Evolutionary conservation across 352 stramenopile species (phyloP).

Genomic region (Pythium folliculosum): DNA sequence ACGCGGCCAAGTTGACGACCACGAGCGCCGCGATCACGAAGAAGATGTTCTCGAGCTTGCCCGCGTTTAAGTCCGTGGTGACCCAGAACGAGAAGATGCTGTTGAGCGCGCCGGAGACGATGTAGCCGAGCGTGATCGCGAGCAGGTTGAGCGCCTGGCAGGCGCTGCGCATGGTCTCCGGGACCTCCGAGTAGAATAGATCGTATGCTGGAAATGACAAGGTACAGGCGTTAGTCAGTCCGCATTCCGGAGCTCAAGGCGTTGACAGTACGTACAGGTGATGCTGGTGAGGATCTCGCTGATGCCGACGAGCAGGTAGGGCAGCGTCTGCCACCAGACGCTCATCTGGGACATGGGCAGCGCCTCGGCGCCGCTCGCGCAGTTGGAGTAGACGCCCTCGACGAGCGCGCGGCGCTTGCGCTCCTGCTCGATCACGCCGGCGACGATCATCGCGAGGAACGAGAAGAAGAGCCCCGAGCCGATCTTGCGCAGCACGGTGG

Average conservation of each 20-base stretch:
- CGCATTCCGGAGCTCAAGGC: too few species aligned
- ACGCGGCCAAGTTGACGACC: conserved; percentile 64
- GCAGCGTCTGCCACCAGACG: conserved; percentile 90
- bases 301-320: conserved; percentile 89
- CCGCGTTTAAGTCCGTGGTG: conserved; percentile 89
- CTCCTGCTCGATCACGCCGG: conserved; percentile 65
- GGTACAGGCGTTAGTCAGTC: neutral
- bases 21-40: conserved; percentile 74
- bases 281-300: conserved; percentile 91
- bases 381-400: conserved; percentile 65
- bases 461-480: conserved; percentile 81
- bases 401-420: conserved; percentile 59
- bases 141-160: conserved; percentile 90
- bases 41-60: conserved; percentile 90
- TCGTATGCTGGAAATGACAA: conserved; percentile 60
- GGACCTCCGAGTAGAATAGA: conserved; percentile 92
- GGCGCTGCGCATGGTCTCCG: conserved; percentile 89
- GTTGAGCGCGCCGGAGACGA: conserved; percentile 80
- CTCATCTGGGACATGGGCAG: conserved; percentile 83
- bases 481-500: conserved; percentile 87
- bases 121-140: conserved; percentile 88
- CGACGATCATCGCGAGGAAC: conserved; percentile 71
- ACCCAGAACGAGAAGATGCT: conserved; percentile 92
- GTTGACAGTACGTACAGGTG: conserved; percentile 52
- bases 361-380: conserved; percentile 55